Evolutionary conservation across 1,284 basidiomycete species (phyloP).

Genomic region (Cryptococcus amylolentus): DNA sequence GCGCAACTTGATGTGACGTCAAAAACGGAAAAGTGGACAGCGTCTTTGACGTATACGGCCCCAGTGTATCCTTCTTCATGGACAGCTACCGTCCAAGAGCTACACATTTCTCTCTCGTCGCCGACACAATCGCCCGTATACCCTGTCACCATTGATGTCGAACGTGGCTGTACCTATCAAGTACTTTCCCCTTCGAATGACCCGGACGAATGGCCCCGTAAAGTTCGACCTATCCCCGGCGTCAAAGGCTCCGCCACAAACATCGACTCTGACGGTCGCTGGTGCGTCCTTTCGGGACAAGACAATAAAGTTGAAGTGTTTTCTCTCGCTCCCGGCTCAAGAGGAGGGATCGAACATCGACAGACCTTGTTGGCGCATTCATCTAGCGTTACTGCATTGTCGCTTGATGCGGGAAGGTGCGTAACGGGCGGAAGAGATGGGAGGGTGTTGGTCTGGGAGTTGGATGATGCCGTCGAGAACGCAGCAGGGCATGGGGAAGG

Average conservation of each 20-base stretch:
- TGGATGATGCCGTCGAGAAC: slow-evolving; percentile 28
- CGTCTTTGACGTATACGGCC: slow-evolving; percentile 43
- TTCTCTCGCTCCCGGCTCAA: slow-evolving; percentile 26
- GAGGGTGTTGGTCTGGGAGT: slow-evolving; percentile 46
- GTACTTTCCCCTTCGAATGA: slow-evolving; percentile 15
- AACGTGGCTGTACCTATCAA: slow-evolving; percentile 36
- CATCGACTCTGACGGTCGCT: slow-evolving; percentile 43
- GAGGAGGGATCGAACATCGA: not conserved
- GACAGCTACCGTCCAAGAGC: slow-evolving; percentile 47
- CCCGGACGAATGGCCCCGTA: slow-evolving; percentile 34
- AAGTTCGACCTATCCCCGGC: slow-evolving; percentile 31
- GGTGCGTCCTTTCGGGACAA: slow-evolving; percentile 46
- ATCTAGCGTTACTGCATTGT: slow-evolving; percentile 37
- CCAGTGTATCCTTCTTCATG: slow-evolving; percentile 48
- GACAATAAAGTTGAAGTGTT: slow-evolving; percentile 48
- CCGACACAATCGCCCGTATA: not conserved
- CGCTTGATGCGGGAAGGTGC: slow-evolving; percentile 36
- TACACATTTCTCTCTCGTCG: slow-evolving; percentile 23
- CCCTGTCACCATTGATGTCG: slow-evolving; percentile 7
- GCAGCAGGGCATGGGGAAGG: slow-evolving; percentile 1
- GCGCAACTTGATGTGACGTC: not conserved
- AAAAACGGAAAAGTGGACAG: slow-evolving; percentile 3
- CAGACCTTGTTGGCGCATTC: slow-evolving; percentile 45
- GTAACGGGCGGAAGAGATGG: slow-evolving; percentile 45
- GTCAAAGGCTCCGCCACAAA: slow-evolving; percentile 35